Evolutionary conservation across 805 yeast genomes (phyloP).

Genomic region (Ogataea sp.): DNA sequence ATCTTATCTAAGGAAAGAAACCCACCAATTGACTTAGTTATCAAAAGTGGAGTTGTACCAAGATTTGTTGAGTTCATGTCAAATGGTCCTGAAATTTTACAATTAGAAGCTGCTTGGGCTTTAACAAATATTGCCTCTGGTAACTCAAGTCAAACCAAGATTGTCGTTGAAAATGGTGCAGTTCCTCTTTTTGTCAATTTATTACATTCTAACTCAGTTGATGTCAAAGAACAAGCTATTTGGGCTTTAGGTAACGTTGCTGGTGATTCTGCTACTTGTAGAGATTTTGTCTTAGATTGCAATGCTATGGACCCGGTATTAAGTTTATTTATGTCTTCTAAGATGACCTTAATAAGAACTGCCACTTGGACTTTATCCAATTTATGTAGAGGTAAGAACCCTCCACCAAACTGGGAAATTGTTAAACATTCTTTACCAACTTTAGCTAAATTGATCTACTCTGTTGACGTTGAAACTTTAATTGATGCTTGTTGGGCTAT

Average conservation of each 20-base stretch:
- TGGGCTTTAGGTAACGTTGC: slow-evolving; percentile 99
- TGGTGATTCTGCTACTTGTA: slow-evolving; percentile 85
- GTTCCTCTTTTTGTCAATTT: slow-evolving; percentile 85
- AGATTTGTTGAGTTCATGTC: slow-evolving; percentile 80
- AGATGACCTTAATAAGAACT: slow-evolving; percentile 86
- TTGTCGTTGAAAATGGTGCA: slow-evolving; percentile 89
- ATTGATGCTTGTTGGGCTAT: slow-evolving; percentile 99
- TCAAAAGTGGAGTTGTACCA: slow-evolving; percentile 90
- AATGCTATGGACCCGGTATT: slow-evolving; percentile 88
- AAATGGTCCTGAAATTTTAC: slow-evolving; percentile 76
- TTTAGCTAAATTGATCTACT: slow-evolving; percentile 81
- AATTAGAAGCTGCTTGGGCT: slow-evolving; percentile 99
- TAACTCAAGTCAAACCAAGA: slow-evolving; percentile 76
- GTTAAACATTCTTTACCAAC: slow-evolving; percentile 88
- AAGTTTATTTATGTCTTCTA: slow-evolving; percentile 67
- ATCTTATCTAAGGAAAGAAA: slow-evolving; percentile 87
- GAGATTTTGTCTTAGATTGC: slow-evolving; percentile 81
- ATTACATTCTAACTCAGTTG: slow-evolving; percentile 71
- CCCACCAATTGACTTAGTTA: slow-evolving; percentile 93
- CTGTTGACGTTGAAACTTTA: slow-evolving; percentile 86
- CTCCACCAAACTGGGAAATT: slow-evolving; percentile 91
- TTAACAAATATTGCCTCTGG: slow-evolving; percentile 97
- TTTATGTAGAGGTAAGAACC: slow-evolving; percentile 92
- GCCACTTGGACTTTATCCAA: slow-evolving; percentile 98
- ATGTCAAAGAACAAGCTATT: slow-evolving; percentile 96